Evolutionary conservation across 352 stramenopile species (phyloP), one percentile per base, ranked within the genome.

Genomic region (Pythium aquatile): DNA sequence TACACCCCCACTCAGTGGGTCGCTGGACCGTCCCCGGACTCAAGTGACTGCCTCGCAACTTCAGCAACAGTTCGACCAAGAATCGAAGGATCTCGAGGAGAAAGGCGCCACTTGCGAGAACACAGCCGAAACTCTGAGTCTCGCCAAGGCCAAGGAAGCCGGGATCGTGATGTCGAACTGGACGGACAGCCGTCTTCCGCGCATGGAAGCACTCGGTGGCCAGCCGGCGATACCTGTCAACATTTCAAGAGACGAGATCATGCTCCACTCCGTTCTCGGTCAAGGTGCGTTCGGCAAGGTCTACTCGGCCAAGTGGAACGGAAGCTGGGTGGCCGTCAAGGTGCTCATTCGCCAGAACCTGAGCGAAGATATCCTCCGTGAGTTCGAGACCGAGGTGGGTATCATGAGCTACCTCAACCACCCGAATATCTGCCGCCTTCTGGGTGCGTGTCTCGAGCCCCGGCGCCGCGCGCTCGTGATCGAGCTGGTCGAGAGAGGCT

Each of bases 381-480:
- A 94, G 60, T 94, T 94, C 62, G 80, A 94, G 71, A 81, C 77
- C 30, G 85, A 94, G 64, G 76, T 90, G 26, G 79, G 90, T 70
- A 94, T 94, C 68, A 93, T 93, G 85, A 91, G 85, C 60, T 79
- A 87, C 42, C 84, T 99, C 60, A 72, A 87, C 54, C 97, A 99
- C 80, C 96, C 97, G 5, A 99, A 99, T 78, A 97, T 99, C 61
- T 98, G 97, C 70, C 85, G 97, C 35, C 92, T 98, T 62, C 91
- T 99, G 42, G 96, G 96, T 30, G 96, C 96, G 49, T 98, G 95
- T 76, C 77, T 98, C 30, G 73, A 94, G 54, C 91, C 95, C 13
- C 84, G 87, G 20, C 97, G 93, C 71, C 84, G 96, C 37, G 93
- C 93, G n/a, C 95, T 99, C 14, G 83, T 99, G n/a, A 97, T 97